Evolutionary conservation across 2,329 filamentous ascomycete genomes (phyloP).

Genomic region (Colletotrichum nymphaeae): DNA sequence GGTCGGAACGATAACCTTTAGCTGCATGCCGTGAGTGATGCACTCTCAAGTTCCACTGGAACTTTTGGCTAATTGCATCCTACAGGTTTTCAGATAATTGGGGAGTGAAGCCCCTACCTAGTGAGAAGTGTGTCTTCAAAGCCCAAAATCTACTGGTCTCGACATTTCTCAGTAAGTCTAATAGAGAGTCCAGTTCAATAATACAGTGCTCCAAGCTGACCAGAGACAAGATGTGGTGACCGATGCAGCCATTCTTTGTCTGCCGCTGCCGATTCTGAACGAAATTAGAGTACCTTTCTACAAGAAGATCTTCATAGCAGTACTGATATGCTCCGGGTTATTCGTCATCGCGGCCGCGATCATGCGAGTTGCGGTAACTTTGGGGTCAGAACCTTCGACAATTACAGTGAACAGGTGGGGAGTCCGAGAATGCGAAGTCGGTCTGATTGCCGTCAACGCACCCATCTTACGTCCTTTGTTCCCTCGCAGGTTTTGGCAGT

Average conservation of each 20-base stretch:
- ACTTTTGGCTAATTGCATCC: fast-evolving
- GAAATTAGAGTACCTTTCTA: conserved; percentile 18
- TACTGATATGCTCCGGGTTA: conserved; percentile 15
- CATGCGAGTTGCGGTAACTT: conserved; percentile 18
- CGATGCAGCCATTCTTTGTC: conserved; percentile 17
- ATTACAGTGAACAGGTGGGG: conserved; percentile 27
- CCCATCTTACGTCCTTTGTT: conserved; percentile 16
- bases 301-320: conserved; percentile 25
- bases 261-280: conserved; percentile 11
- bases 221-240: neutral
- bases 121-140: conserved; percentile 38
- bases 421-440: conserved; percentile 24
- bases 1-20: conserved; percentile 20
- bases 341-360: conserved; percentile 29
- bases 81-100: conserved; percentile 17
- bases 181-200: too few species aligned
- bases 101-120: conserved; percentile 17
- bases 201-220: neutral
- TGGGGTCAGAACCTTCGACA: conserved; percentile 22
- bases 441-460: conserved; percentile 19
- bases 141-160: conserved; percentile 39
- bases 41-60: too few species aligned
- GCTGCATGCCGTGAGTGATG: conserved; percentile 17
- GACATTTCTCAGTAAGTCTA: conserved; percentile 31
- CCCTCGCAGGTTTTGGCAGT: conserved; percentile 23